Conservation (phyloP, 2,329 filamentous ascomycete species). For the Karstenula rhodostoma region DNA sequence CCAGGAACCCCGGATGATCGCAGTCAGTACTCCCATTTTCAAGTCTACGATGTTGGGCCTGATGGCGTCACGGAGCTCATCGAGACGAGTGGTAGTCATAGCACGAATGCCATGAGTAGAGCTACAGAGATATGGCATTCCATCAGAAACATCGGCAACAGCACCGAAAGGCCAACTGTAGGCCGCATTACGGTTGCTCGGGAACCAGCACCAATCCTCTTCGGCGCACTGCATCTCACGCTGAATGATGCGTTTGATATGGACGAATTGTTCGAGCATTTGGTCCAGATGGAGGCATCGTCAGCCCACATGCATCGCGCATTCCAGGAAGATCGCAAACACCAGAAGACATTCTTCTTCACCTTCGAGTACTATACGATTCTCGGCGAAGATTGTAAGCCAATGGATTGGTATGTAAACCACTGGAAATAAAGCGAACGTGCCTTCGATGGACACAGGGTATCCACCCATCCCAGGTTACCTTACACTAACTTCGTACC, state of each 20-base stretch:
- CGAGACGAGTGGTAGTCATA: conserved; percentile 42
- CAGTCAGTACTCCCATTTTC: conserved; percentile 59
- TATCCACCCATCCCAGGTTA: too few relatives aligned
- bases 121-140: conserved; percentile 44
- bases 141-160: conserved; percentile 45
- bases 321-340: conserved; percentile 55
- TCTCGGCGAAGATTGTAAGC: conserved; percentile 63
- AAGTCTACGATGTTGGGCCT: conserved; percentile 64
- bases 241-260: conserved; percentile 68
- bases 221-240: conserved; percentile 67
- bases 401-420: conserved; percentile 58
- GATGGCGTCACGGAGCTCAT: conserved; percentile 55
- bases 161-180: conserved; percentile 54
- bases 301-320: conserved; percentile 61
- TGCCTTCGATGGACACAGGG: too few relatives aligned
- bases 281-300: conserved; percentile 58
- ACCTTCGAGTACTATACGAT: conserved; percentile 72
- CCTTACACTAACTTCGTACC: too few relatives aligned
- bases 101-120: conserved; percentile 45
- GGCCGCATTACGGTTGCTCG: conserved; percentile 68
- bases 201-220: conserved; percentile 67
- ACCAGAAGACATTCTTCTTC: conserved; percentile 68
- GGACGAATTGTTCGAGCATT: conserved; percentile 65
- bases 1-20: conserved; percentile 53
- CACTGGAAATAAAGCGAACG: too few relatives aligned